A percentile compares a stretch with the other conserved stretches of the same genome.
Conservation (phyloP, 352 stramenopile species). For the Phytophthora foliorum region DNA sequence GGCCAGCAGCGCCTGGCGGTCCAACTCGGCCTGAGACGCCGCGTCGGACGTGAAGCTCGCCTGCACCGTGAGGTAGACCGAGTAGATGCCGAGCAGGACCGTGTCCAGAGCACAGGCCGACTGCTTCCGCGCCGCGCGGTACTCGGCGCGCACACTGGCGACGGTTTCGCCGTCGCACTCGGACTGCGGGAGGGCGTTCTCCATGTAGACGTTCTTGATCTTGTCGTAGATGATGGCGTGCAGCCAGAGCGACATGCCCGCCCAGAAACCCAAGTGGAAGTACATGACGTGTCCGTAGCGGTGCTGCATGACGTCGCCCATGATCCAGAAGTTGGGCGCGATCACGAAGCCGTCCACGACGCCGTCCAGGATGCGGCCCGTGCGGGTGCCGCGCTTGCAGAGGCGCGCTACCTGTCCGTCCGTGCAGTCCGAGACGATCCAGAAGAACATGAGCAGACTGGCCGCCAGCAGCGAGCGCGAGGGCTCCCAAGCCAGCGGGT, state of each 20-base stretch:
- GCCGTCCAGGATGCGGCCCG: conserved; percentile 82
- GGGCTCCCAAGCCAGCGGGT: conserved; percentile 68
- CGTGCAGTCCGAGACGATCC: conserved; percentile 90
- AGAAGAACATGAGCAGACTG: conserved; percentile 76
- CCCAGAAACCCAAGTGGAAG: conserved; percentile 60
- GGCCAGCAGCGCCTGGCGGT: conserved; percentile 64
- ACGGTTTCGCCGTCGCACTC: conserved; percentile 85
- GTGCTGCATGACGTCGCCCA: conserved; percentile 63
- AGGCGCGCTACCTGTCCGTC: conserved; percentile 86
- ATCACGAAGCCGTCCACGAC: conserved; percentile 83
- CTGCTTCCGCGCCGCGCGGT: conserved; percentile 68
- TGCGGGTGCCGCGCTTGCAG: conserved; percentile 85
- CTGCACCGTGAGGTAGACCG: conserved; percentile 77
- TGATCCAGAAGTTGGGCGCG: conserved; percentile 73
- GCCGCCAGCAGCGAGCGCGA: conserved; percentile 64
- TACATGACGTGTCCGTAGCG: conserved; percentile 64
- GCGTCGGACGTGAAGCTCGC: conserved; percentile 74
- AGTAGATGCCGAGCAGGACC: conserved; percentile 81
- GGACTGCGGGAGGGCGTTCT: conserved; percentile 81
- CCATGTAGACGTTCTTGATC: conserved; percentile 91
- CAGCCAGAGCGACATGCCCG: conserved; percentile 79
- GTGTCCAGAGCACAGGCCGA: conserved; percentile 71
- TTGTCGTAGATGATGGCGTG: conserved; percentile 90
- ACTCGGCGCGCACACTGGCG: conserved; percentile 83
- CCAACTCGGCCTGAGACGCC: conserved; percentile 63